Evolutionary conservation across 768 basidiomycete genomes (phyloP), one percentile per base, ranked within the genome.

Genomic region (Amanita molliuscula): DNA sequence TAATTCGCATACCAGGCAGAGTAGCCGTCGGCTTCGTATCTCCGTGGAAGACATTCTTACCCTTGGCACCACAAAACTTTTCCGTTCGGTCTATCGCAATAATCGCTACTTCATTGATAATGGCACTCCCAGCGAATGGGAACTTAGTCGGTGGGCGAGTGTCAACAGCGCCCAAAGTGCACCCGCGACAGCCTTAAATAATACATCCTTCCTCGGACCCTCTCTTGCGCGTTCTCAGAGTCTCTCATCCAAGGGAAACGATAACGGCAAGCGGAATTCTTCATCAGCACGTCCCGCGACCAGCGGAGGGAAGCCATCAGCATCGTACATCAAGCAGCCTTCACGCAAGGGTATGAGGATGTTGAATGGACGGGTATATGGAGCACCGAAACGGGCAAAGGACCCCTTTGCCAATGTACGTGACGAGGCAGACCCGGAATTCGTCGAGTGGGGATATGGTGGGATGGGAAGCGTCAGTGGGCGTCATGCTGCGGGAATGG

Each of bases 381-480:
- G 91, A 44, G 72, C 61, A 20, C 47, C 47, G 25, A 64, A 65
- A 52, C 65, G 68, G 31, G 60, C 45, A 11, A 54, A 59, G 9
- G 81, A 87, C 58, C 80, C 75, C 0, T 87, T 87, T 55, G 82
- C 76, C 5, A 81, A 72, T 51, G 79, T 71, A 11, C 71, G 72
- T 4, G 79, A 81, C 25, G 77, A 81, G 0, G 50, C 59, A 5
- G 86, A 88, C 54, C 84, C 85, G 28, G 84, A 84, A 60, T 94
- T 94, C 56, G 88, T 91, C 13, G 91, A 94, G 64, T 94, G 91
- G 91, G 91, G 91, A 0, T 88, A 85, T 51, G 87, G 87, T 28
- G 87, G 87, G 2, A 84, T 91, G 83, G 90, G 90, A 23, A 76
- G 75, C 31, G 74, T 76, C 0, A 67, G 66, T 25, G 71, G 70